Percentiles rank a stretch among this genome's conserved stretches.
phyloP scores from a whole-genome alignment of 805 yeast genomes.

The Kuraishia ogatae region DNA sequence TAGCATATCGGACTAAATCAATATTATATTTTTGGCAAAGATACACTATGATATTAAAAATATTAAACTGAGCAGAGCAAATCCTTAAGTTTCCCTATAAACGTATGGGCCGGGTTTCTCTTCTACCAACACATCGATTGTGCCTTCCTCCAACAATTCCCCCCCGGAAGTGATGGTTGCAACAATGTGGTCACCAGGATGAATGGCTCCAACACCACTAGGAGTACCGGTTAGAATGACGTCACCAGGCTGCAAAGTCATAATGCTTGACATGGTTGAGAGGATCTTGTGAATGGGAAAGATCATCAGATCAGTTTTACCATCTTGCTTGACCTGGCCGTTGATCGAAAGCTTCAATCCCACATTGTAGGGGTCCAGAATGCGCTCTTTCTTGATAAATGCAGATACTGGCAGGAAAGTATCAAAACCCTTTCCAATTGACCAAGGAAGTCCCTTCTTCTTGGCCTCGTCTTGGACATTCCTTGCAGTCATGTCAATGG shows the following conservation, averaged over 20 bases:
- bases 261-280: conserved; percentile 73
- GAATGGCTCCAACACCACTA: conserved; percentile 84
- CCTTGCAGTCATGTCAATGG: conserved; percentile 92
- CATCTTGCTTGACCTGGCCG: conserved; percentile 63
- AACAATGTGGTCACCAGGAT: conserved; percentile 68
- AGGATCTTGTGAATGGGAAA: conserved; percentile 79
- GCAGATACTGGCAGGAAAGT: conserved; percentile 86
- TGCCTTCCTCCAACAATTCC: conserved; percentile 39
- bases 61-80: no score
- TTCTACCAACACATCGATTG: conserved; percentile 41
- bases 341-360: conserved; percentile 59
- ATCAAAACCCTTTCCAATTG: conserved; percentile 94
- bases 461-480: conserved; percentile 94
- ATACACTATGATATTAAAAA: no score
- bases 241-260: conserved; percentile 89
- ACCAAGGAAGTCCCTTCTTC: conserved; percentile 92
- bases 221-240: conserved; percentile 94
- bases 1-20: no score
- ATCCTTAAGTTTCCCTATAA: conserved; percentile 32
- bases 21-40: no score
- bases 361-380: conserved; percentile 70
- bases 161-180: conserved; percentile 58
- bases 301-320: conserved; percentile 74
- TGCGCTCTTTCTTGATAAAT: conserved; percentile 54
- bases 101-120: conserved; percentile 52